Conservation (phyloP, 768 basidiomycete species). For the Russula sp. region DNA sequence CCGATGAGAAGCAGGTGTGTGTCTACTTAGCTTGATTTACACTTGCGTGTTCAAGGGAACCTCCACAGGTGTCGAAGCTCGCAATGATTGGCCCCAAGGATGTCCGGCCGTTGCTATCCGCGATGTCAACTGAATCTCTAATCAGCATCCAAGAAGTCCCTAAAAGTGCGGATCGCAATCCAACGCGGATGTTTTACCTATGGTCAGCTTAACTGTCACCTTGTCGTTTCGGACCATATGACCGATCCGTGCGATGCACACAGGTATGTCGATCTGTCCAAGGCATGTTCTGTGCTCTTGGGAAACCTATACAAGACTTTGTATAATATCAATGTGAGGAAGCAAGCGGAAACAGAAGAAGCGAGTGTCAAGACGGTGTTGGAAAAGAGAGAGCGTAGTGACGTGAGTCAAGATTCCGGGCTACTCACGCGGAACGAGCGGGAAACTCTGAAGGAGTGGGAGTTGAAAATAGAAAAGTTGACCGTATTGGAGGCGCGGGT, state of each 20-base stretch:
- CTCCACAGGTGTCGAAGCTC: slow-evolving; percentile 76
- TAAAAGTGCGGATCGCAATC: slow-evolving; percentile 85
- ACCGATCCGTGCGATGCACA: slow-evolving; percentile 22
- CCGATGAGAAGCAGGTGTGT: slow-evolving; percentile 91
- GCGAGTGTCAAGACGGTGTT: slow-evolving; percentile 67
- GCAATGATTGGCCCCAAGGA: slow-evolving; percentile 92
- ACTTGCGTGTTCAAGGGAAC: slow-evolving; percentile 15
- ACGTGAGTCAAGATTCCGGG: slow-evolving; percentile 74
- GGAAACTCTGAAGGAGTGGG: slow-evolving; percentile 70
- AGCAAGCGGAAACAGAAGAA: slow-evolving; percentile 69
- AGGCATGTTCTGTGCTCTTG: slow-evolving; percentile 76
- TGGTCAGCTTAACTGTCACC: slow-evolving; percentile 52
- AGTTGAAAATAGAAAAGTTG: slow-evolving; percentile 69
- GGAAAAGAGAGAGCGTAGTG: slow-evolving; percentile 74
- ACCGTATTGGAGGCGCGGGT: slow-evolving; percentile 79
- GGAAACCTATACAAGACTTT: slow-evolving; percentile 84
- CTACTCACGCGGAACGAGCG: slow-evolving; percentile 73
- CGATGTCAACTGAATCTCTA: slow-evolving; percentile 74
- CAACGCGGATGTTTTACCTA: slow-evolving; percentile 84
- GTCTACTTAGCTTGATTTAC: neutral
- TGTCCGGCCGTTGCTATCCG: slow-evolving; percentile 74
- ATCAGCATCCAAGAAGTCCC: slow-evolving; percentile 94
- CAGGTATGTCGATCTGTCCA: slow-evolving; percentile 87
- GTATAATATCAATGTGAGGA: slow-evolving; percentile 76
- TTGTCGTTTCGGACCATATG: neutral